A percentile compares a stretch with the other conserved stretches of the same genome.
Conservation (phyloP, 2,329 filamentous ascomycete genomes). For the Cladobotryum protrusum region DNA sequence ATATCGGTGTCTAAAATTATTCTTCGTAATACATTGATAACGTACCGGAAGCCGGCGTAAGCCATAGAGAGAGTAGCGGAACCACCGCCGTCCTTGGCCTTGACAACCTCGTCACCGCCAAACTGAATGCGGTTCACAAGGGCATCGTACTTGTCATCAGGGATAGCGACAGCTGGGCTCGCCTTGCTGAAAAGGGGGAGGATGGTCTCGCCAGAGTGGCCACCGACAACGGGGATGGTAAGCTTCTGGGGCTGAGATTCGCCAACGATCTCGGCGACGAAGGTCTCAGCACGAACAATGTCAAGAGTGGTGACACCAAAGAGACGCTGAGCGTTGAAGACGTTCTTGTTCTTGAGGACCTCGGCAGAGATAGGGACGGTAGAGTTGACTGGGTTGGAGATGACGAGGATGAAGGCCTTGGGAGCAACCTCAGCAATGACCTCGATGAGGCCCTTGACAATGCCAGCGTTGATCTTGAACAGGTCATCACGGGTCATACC, state of each 20-base stretch:
- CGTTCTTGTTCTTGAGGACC: slow-evolving; percentile 85
- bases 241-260: slow-evolving; percentile 76
- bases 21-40: slow-evolving; percentile 4
- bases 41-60: slow-evolving; percentile 85
- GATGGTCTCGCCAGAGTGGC: slow-evolving; percentile 97
- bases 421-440: slow-evolving; percentile 80
- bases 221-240: slow-evolving; percentile 87
- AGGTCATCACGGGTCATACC: slow-evolving; percentile 99
- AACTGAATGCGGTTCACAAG: slow-evolving; percentile 96
- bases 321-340: slow-evolving; percentile 91
- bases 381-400: slow-evolving; percentile 99
- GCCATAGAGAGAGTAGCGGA: slow-evolving; percentile 93
- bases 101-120: slow-evolving; percentile 93
- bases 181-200: slow-evolving; percentile 95
- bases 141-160: slow-evolving; percentile 81
- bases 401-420: slow-evolving; percentile 92
- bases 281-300: slow-evolving; percentile 96
- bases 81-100: slow-evolving; percentile 87
- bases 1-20: slow-evolving; percentile 9
- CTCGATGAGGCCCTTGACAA: slow-evolving; percentile 90
- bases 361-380: slow-evolving; percentile 97
- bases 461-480: slow-evolving; percentile 99
- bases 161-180: slow-evolving; percentile 71
- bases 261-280: slow-evolving; percentile 79
- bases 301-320: slow-evolving; percentile 99